phyloP scores from a whole-genome alignment of 2,329 filamentous ascomycete genomes.

The Akanthomyces dipterigenus region DNA sequence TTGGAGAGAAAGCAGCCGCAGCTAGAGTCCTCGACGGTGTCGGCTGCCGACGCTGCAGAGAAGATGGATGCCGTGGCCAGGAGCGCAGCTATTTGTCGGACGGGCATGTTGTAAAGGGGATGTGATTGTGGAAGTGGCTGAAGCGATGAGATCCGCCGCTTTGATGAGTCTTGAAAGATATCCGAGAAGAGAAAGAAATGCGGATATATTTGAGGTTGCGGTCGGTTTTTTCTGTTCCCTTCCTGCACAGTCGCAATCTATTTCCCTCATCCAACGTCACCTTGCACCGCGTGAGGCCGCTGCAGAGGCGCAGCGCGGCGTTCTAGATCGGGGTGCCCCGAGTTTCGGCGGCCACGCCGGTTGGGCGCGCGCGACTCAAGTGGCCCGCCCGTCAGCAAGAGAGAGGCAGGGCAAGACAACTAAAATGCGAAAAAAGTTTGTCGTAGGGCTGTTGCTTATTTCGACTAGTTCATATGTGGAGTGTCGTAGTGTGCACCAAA shows the following conservation, averaged over 20 bases:
- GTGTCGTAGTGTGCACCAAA: not conserved
- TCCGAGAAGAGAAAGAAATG: not conserved
- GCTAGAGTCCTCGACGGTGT: constrained; percentile 21
- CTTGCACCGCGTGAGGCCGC: not conserved
- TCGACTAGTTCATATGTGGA: not conserved
- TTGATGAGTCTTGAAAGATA: not conserved
- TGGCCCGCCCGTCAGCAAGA: not conserved
- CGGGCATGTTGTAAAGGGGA: not conserved
- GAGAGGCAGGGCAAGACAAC: not conserved
- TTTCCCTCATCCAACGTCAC: not conserved
- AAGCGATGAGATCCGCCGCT: not conserved
- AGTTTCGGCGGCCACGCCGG: not conserved
- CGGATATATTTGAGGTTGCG: not conserved
- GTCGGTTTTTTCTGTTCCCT: not conserved
- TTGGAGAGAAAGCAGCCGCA: constrained; percentile 46
- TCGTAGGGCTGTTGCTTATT: not conserved
- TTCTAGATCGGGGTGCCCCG: not conserved
- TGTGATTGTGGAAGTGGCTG: not conserved
- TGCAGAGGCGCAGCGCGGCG: constrained; percentile 2
- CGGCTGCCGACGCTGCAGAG: not conserved
- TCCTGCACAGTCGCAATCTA: not conserved
- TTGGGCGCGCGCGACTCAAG: not conserved
- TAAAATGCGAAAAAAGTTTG: too few relatives aligned
- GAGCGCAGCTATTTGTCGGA: not conserved
- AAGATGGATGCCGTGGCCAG: not conserved